Evolutionary conservation across 2,329 filamentous ascomycete genomes (phyloP).

Genomic region (Penicillium sp.): DNA sequence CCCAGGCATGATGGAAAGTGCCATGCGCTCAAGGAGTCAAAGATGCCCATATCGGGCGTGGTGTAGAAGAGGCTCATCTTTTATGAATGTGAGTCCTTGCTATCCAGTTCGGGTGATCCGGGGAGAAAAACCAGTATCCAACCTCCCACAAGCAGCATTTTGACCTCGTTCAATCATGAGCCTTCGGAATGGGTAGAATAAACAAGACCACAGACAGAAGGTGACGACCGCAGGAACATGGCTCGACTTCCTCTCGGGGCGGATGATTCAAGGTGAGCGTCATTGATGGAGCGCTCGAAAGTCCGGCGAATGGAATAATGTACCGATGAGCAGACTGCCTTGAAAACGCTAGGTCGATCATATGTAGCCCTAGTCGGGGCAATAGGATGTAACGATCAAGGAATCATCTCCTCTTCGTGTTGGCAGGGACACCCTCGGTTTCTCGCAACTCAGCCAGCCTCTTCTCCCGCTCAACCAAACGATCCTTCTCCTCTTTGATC

Average conservation of each 20-base stretch:
- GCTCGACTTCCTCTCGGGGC: not conserved
- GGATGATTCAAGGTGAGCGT: not conserved
- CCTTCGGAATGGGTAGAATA: not conserved
- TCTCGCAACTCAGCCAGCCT: slow-evolving; percentile 51
- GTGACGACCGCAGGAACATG: not conserved
- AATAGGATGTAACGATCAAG: not conserved
- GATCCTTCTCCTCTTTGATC: slow-evolving; percentile 61
- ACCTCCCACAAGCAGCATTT: not conserved
- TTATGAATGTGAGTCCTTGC: not conserved
- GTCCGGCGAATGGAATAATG: not conserved
- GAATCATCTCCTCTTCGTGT: slow-evolving; percentile 41
- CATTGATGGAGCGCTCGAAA: not conserved
- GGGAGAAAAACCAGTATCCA: not conserved
- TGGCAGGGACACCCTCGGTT: slow-evolving; percentile 39
- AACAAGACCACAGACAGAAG: not conserved
- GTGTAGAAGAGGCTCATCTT: not conserved
- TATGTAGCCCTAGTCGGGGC: not conserved
- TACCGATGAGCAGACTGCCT: not conserved
- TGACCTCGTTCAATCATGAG: not conserved
- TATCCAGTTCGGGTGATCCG: not conserved
- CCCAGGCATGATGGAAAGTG: not conserved
- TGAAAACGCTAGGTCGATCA: not conserved
- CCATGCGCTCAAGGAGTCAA: not conserved
- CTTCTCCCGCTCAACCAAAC: slow-evolving; percentile 57
- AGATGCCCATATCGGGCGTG: not conserved